Conservation (phyloP, 129 eudicot genomes). For the Saussurea involucrata region DNA sequence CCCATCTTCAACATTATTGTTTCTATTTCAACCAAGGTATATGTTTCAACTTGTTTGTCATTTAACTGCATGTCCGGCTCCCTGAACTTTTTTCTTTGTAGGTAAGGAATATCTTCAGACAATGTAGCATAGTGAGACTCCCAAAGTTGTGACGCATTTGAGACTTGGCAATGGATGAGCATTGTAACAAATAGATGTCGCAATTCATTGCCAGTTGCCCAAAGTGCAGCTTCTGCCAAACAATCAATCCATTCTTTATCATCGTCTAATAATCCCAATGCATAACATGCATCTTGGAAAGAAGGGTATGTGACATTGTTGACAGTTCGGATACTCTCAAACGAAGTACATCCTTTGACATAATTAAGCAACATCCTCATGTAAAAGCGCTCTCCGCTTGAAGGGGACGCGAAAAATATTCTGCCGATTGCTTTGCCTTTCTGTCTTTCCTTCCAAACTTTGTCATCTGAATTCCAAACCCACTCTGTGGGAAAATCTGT, state of each 20-base stretch:
- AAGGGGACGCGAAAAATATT: background rate
- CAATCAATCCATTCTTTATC: background rate
- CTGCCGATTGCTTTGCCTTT: background rate
- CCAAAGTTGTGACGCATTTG: constrained; percentile 4
- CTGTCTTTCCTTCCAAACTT: background rate
- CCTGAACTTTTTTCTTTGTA: too few species aligned
- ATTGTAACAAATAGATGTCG: background rate
- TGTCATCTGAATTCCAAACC: background rate
- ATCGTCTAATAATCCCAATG: background rate
- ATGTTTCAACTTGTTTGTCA: too few species aligned
- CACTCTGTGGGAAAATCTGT: too few species aligned
- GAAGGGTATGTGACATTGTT: background rate
- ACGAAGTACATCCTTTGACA: constrained; percentile 1
- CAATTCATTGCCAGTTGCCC: background rate
- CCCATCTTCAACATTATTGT: constrained; percentile 4
- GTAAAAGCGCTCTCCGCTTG: background rate
- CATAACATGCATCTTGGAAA: background rate
- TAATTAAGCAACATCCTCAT: background rate
- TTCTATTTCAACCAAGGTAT: constrained; percentile 1
- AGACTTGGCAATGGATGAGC: background rate
- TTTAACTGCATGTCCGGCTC: too few species aligned
- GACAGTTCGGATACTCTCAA: background rate
- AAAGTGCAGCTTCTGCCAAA: background rate
- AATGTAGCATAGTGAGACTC: background rate
- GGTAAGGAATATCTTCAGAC: too few species aligned